Base-by-base conservation (phyloP, 768 basidiomycete genomes). In the Dioszegia aurantiaca region DNA sequence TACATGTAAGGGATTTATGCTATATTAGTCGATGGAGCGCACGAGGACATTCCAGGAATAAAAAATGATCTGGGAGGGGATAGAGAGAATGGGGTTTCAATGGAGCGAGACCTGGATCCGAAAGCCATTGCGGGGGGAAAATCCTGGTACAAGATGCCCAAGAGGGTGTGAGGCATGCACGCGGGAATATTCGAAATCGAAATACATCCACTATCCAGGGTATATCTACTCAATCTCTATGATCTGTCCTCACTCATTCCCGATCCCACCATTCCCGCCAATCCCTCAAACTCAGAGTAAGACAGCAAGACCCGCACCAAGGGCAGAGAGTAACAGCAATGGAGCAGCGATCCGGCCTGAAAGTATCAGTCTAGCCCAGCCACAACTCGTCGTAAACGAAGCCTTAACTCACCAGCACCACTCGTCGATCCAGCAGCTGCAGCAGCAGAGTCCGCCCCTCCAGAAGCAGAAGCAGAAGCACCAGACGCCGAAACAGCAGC, bases 321-420 rank as follows among this genome's bases (percentile, higher is more conserved):
- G 28, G 9, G 37, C n/a, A 14, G 30, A 23, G 3, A 56, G 10
- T 6, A 44, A 2, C 2, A 24, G 23, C 27, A 39, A 23, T 2
- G 44, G 40, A 14, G n/a, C 39, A 11, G 17, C n/a, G n/a, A 40
- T 24, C 1, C 58, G 40, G 36, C 44, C 51, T 45, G 11, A 11
- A n/a, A n/a, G n/a, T n/a, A n/a, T n/a, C n/a, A n/a, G n/a, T n/a
- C n/a, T 3, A 16, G 1, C 4, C 33, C 46, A 31, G 37, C 56
- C 3, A 27, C 10, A 6, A 14, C 3, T 28, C 11, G 4, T 2
- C 19, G 9, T 5, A 23, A 48, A n/a, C 37, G 28, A 26, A 23
- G 17, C 5, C n/a, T 21, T 1, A 39, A 55, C 65, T 42, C 30
- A 63, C 62, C 52, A 36, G 53, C 61, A 14, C 52, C 55, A 43